Conservation (phyloP, 257 asterid genomes). For the Solanum corneliomulleri region DNA sequence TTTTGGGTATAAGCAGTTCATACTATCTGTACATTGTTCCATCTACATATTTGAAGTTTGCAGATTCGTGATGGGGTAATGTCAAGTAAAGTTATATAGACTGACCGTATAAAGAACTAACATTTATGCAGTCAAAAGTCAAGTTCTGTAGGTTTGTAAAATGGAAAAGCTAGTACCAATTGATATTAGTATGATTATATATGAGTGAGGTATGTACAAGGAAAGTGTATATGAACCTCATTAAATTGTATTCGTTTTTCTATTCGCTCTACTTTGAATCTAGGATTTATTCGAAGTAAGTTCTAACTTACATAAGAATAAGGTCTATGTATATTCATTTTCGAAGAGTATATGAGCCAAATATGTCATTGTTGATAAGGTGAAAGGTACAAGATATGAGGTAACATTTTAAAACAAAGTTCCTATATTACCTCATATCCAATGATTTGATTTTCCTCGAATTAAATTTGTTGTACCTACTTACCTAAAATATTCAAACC, state of each 20-base stretch:
- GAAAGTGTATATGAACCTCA: neutral
- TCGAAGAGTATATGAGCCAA: fast-evolving
- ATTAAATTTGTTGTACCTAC: neutral
- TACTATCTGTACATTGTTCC: neutral
- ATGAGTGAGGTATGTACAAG: neutral
- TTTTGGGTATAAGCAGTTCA: conserved; percentile 20
- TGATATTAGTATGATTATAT: neutral
- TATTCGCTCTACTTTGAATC: neutral
- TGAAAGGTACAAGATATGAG: neutral
- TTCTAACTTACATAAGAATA: neutral
- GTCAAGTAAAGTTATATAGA: neutral
- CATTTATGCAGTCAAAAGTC: neutral
- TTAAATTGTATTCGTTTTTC: neutral
- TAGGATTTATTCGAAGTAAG: fast-evolving
- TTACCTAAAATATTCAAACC: neutral
- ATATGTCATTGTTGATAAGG: fast-evolving
- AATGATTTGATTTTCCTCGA: neutral
- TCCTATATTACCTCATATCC: neutral
- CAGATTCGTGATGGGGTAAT: neutral
- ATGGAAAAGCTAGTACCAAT: neutral
- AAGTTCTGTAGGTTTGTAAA: neutral
- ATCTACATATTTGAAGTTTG: neutral
- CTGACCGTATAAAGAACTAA: neutral
- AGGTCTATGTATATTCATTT: neutral
- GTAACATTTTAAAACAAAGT: neutral